Evolutionary conservation across 257 asterid species (phyloP).

Genomic region (Coffea canephora): DNA sequence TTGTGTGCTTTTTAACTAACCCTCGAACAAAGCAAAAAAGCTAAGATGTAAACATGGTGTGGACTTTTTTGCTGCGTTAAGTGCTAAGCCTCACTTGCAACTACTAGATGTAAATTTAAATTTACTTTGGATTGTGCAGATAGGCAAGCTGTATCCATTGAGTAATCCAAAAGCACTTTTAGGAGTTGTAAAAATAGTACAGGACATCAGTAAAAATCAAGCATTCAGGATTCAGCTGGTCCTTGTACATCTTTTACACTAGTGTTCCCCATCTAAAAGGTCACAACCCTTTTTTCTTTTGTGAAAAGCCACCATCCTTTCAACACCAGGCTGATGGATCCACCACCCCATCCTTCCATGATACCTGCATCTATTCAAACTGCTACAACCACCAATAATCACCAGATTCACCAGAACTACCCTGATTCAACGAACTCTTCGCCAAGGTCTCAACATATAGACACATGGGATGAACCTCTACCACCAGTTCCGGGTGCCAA

Average conservation of each 20-base stretch:
- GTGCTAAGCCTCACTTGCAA: background rate
- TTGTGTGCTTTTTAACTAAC: background rate
- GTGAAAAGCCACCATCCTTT: background rate
- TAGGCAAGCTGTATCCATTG: background rate
- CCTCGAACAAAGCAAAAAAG: background rate
- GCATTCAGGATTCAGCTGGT: constrained; percentile 2
- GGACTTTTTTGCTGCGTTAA: background rate
- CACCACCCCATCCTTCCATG: constrained; percentile 31
- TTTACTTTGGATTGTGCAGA: constrained; percentile 1
- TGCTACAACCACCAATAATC: constrained; percentile 15
- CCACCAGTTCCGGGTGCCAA: constrained; percentile 50
- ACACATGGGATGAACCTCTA: constrained; percentile 50
- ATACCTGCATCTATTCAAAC: constrained; percentile 11
- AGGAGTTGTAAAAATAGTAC: constrained; percentile 5
- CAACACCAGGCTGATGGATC: constrained; percentile 40
- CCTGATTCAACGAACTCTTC: constrained; percentile 48
- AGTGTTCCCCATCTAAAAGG: constrained; percentile 12
- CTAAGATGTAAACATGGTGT: background rate
- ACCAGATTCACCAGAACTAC: constrained; percentile 14
- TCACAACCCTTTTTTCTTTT: background rate
- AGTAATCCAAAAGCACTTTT: background rate
- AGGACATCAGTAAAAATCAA: background rate
- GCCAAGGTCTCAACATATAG: constrained; percentile 48
- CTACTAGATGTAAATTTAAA: background rate
- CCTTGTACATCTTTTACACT: background rate